Percentiles rank a stretch among this genome's conserved stretches.
phyloP scores from a whole-genome alignment of 371 early-diverging fungal species.

The Mucor irregularis region DNA sequence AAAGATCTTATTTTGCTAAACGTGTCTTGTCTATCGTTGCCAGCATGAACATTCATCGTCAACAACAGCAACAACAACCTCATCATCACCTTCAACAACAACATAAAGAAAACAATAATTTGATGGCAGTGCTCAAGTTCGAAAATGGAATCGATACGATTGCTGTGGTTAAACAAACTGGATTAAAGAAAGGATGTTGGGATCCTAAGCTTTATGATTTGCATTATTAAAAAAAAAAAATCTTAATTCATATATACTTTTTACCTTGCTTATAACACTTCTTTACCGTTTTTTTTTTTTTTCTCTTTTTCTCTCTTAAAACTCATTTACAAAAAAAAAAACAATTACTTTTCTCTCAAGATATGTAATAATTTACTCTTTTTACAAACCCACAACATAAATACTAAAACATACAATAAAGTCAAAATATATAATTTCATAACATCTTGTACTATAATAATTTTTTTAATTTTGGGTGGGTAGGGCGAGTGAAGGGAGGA shows the following conservation, averaged over 20 bases:
- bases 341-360: no score
- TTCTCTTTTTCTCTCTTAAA: not conserved
- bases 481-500: not conserved
- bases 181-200: conserved; percentile 36
- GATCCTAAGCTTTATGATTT: conserved; percentile 28
- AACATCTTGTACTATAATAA: no score
- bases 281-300: not conserved
- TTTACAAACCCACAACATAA: no score
- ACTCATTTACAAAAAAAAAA: no score
- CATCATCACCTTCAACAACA: not conserved
- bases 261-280: no score
- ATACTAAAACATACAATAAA: no score
- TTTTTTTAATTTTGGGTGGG: no score
- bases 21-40: conserved; percentile 18
- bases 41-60: conserved; percentile 3
- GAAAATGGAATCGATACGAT: conserved; percentile 25
- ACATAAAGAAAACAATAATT: not conserved
- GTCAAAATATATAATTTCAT: no score
- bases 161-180: conserved; percentile 29
- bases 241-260: no score
- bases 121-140: conserved; percentile 34
- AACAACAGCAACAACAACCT: conserved; percentile 4
- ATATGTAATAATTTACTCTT: no score
- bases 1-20: conserved; percentile 35
- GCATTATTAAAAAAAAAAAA: no score